Evolutionary conservation across 805 yeast species (phyloP).

Genomic region (Isabelozyma gotoi): DNA sequence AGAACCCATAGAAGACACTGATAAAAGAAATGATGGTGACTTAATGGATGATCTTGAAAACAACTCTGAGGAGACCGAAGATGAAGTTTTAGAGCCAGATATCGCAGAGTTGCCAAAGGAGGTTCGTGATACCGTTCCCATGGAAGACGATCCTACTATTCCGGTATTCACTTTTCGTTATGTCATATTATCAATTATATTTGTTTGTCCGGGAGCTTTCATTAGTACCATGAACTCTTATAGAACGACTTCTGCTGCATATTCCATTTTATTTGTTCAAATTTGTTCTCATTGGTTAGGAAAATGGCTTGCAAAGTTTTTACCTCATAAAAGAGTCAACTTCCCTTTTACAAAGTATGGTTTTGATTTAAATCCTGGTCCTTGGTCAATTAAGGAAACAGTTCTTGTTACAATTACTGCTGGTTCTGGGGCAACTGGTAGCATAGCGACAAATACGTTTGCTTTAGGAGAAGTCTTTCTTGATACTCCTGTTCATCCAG

Average conservation of each 20-base stretch:
- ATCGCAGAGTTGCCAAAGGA: slow-evolving; percentile 22
- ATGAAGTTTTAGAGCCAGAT: too few species aligned
- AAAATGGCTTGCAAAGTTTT: slow-evolving; percentile 35
- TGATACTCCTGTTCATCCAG: slow-evolving; percentile 28
- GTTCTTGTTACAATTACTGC: slow-evolving; percentile 49
- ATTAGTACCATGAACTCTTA: slow-evolving; percentile 37
- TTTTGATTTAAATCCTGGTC: slow-evolving; percentile 48
- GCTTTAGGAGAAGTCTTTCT: slow-evolving; percentile 44
- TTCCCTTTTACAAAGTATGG: too few species aligned
- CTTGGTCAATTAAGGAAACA: slow-evolving; percentile 51
- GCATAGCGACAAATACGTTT: slow-evolving; percentile 43
- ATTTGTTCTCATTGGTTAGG: slow-evolving; percentile 45
- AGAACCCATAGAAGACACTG: too few species aligned
- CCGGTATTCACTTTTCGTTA: slow-evolving; percentile 34
- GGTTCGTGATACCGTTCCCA: slow-evolving; percentile 30
- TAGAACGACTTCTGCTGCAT: slow-evolving; percentile 43
- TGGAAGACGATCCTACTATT: slow-evolving; percentile 28
- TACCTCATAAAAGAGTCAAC: slow-evolving; percentile 31
- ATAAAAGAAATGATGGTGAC: too few species aligned
- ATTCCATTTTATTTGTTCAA: slow-evolving; percentile 48
- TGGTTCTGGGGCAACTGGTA: slow-evolving; percentile 48
- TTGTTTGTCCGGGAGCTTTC: slow-evolving; percentile 36
- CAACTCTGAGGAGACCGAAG: too few species aligned
- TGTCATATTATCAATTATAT: slow-evolving; percentile 24
- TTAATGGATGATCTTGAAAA: too few species aligned